Evolutionary conservation across 2,329 filamentous ascomycete species (phyloP).

Genomic region (Colletotrichum sp.): DNA sequence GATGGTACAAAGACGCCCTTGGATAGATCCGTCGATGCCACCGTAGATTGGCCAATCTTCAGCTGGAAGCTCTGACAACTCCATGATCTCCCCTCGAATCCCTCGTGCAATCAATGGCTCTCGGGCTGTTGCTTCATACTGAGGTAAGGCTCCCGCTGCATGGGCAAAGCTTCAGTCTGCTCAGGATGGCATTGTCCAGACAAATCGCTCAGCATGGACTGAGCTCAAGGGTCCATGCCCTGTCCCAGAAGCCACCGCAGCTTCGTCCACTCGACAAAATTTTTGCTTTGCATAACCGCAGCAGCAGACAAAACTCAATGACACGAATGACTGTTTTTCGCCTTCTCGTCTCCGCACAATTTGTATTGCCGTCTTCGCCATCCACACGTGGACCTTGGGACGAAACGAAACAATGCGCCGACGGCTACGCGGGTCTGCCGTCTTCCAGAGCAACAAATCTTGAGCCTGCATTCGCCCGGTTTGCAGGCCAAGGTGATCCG

Average conservation of each 20-base stretch:
- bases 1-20: neutral
- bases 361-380: neutral
- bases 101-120: neutral
- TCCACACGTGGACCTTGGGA: slow-evolving; percentile 13
- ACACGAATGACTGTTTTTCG: neutral
- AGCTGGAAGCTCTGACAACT: neutral
- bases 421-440: neutral
- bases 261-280: neutral
- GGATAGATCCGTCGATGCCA: neutral
- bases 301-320: neutral
- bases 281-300: neutral
- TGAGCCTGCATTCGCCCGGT: neutral
- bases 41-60: neutral
- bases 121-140: neutral
- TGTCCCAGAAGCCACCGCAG: neutral
- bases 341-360: neutral
- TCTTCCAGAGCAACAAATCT: neutral
- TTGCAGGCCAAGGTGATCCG: neutral
- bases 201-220: neutral
- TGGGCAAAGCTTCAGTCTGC: neutral
- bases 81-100: neutral
- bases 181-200: neutral
- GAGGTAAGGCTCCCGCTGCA: neutral
- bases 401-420: slow-evolving; percentile 17
- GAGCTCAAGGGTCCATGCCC: neutral